Evolutionary conservation across 1,284 basidiomycete genomes (phyloP).

Genomic region (Vanrija sp.): DNA sequence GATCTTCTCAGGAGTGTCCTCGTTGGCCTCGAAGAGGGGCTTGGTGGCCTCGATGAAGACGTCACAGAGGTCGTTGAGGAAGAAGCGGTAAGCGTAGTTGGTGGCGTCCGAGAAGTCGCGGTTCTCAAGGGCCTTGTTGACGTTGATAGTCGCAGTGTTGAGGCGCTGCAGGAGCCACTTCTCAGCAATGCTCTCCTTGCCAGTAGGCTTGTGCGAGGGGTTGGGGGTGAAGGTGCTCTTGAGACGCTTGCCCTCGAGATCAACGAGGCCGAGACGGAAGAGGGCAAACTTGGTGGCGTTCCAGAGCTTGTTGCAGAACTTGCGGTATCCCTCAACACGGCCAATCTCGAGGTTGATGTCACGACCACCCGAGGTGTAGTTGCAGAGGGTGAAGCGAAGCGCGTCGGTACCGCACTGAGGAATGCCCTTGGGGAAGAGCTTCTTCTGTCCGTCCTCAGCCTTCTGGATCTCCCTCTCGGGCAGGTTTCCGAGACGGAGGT

Average conservation of each 20-base stretch:
- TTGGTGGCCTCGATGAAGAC: constrained; percentile 99
- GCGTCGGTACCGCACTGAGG: constrained; percentile 98
- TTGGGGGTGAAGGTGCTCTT: constrained; percentile 68
- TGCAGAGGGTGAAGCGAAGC: constrained; percentile 88
- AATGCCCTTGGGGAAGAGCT: constrained; percentile 98
- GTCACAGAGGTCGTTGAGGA: constrained; percentile 97
- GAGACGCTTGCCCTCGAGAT: constrained; percentile 45
- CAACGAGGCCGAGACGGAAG: constrained; percentile 71
- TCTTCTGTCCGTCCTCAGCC: constrained; percentile 94
- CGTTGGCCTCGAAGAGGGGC: constrained; percentile 81
- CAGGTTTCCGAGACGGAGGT: constrained; percentile 86
- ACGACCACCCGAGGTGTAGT: constrained; percentile 81
- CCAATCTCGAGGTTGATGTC: constrained; percentile 95
- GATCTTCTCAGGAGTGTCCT: constrained; percentile 59
- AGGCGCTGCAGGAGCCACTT: constrained; percentile 95
- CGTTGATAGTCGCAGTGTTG: constrained; percentile 70
- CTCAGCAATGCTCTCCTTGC: constrained; percentile 87
- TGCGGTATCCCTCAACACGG: constrained; percentile 97
- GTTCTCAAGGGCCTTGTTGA: constrained; percentile 71
- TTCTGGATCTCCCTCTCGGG: constrained; percentile 91
- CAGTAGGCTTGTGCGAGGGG: constrained; percentile 69
- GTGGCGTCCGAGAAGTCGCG: constrained; percentile 94
- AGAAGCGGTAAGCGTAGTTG: constrained; percentile 82
- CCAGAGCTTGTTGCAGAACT: constrained; percentile 99
- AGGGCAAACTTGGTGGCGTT: constrained; percentile 99